phyloP scores from a whole-genome alignment of 345 rosid genomes.

The Nasturtium officinale region DNA sequence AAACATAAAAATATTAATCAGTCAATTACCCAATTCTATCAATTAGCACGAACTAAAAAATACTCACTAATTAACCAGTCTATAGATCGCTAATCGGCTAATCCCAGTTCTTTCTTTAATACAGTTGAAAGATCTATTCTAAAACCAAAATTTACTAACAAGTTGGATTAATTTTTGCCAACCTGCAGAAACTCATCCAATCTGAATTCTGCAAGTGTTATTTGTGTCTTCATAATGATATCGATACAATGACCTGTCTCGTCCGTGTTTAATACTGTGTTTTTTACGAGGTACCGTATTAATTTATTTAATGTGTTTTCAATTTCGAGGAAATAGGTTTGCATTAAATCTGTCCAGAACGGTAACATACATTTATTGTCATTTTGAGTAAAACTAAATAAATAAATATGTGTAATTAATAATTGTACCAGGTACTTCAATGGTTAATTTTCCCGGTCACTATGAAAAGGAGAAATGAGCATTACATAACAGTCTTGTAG shows the following conservation, averaged over 20 bases:
- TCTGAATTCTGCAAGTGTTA: not conserved
- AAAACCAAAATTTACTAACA: no score
- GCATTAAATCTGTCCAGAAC: slow-evolving; percentile 34
- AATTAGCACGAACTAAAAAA: no score
- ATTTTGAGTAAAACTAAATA: slow-evolving; percentile 3
- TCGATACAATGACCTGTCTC: slow-evolving; percentile 16
- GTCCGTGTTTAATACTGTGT: slow-evolving; percentile 16
- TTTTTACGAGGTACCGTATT: slow-evolving; percentile 26
- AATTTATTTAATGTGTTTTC: slow-evolving; percentile 19
- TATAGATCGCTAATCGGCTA: no score
- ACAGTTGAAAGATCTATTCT: no score
- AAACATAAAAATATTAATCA: no score
- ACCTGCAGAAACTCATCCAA: slow-evolving; percentile 2
- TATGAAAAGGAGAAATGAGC: not conserved
- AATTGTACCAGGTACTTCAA: slow-evolving; percentile 18
- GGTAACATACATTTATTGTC: slow-evolving; percentile 40
- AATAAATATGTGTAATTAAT: slow-evolving; percentile 10
- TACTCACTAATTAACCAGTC: no score
- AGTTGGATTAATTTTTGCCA: not conserved
- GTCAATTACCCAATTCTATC: no score
- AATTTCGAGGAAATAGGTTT: slow-evolving; percentile 21
- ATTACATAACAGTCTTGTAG: not conserved
- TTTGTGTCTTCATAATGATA: slow-evolving; percentile 10
- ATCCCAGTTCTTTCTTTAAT: no score
- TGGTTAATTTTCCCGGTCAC: not conserved